These are phyloP conservation scores for Auricularia heimuer DNA, from an alignment of 768 basidiomycete genomes.

Conservation along the genomic window DNA sequence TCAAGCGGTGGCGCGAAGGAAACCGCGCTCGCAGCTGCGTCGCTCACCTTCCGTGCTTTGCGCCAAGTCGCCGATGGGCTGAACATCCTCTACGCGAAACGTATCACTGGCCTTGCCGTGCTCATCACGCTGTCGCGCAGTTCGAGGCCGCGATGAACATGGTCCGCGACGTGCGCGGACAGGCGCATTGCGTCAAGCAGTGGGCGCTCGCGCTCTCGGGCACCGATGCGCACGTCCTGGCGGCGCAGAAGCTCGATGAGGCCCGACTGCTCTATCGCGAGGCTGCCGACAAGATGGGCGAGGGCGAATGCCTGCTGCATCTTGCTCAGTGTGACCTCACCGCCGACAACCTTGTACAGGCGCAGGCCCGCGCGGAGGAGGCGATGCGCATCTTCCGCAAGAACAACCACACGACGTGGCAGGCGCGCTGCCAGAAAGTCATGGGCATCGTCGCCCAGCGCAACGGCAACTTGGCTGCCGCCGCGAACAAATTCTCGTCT, in stretches of 20 bases:
- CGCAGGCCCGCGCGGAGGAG: neutral
- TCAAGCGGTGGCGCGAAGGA: neutral
- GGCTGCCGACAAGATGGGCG: neutral
- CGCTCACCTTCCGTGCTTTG: neutral
- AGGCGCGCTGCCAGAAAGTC: neutral
- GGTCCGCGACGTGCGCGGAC: neutral
- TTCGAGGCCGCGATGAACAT: neutral
- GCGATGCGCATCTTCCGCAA: constrained; percentile 3
- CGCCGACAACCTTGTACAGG: neutral
- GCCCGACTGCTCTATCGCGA: neutral
- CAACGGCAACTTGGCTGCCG: neutral
- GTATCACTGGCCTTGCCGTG: neutral
- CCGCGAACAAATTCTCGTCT: neutral
- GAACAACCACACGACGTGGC: neutral
- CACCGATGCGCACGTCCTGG: neutral
- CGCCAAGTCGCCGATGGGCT: neutral
- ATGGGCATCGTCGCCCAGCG: neutral
- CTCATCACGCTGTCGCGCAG: neutral
- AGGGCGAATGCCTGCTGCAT: neutral
- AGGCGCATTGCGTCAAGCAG: constrained; percentile 2
- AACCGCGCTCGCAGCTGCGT: neutral
- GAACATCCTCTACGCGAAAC: neutral
- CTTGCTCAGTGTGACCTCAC: neutral
- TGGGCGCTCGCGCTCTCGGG: neutral
- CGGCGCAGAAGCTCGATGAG: neutral